These are phyloP conservation scores for Prunus kanzakura DNA, from an alignment of 306 rosid species.

Conservation along the genomic window DNA sequence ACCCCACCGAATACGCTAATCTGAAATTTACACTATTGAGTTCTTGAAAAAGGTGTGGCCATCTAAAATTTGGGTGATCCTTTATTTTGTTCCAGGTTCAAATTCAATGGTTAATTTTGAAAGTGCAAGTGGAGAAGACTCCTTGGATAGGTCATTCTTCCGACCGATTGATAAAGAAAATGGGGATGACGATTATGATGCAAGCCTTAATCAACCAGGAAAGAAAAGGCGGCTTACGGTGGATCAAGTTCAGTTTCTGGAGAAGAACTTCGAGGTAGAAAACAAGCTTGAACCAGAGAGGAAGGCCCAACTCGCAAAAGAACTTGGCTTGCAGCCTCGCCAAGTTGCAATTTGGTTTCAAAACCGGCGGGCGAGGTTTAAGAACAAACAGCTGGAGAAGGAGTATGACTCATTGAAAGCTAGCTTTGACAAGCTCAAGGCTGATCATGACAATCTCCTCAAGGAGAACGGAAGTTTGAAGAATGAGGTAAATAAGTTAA, in stretches of 20 bases:
- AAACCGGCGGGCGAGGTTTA: constrained; percentile 76
- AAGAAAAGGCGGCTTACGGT: constrained; percentile 77
- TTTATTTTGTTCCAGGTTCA: constrained; percentile 45
- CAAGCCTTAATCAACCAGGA: constrained; percentile 51
- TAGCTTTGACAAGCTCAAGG: constrained; percentile 53
- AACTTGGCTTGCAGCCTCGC: constrained; percentile 81
- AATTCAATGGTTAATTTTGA: constrained; percentile 60
- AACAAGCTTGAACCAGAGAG: constrained; percentile 94
- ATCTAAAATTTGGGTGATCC: neutral
- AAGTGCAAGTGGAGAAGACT: constrained; percentile 35
- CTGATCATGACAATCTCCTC: constrained; percentile 57
- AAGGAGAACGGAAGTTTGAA: constrained; percentile 52
- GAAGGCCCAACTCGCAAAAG: constrained; percentile 74
- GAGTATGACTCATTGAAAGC: constrained; percentile 66
- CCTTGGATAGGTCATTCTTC: constrained; percentile 45
- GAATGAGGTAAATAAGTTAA: constrained; percentile 45
- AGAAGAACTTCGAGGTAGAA: constrained; percentile 64
- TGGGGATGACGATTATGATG: constrained; percentile 56
- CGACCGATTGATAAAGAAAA: constrained; percentile 47
- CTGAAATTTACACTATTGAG: too few relatives aligned
- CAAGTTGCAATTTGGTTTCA: constrained; percentile 98
- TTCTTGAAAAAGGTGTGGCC: neutral
- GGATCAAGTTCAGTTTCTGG: constrained; percentile 75
- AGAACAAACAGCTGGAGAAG: constrained; percentile 71
- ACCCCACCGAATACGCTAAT: too few relatives aligned